phyloP scores from a whole-genome alignment of 2,329 filamentous ascomycete species.

The Fusarium illudens region DNA sequence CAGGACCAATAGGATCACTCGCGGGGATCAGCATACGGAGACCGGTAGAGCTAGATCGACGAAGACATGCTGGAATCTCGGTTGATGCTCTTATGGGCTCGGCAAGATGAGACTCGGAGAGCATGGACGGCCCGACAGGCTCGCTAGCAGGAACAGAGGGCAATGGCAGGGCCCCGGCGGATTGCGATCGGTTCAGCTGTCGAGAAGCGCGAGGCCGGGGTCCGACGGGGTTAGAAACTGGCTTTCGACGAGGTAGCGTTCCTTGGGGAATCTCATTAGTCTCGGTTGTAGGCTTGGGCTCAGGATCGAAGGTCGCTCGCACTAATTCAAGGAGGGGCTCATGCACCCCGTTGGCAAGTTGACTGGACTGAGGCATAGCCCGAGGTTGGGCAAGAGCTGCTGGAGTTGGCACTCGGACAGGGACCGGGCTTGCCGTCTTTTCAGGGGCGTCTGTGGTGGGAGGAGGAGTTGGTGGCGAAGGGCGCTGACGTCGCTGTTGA shows the following conservation, averaged over 20 bases:
- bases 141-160: constrained; percentile 59
- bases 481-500: constrained; percentile 31
- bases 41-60: constrained; percentile 50
- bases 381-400: constrained; percentile 13
- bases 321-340: constrained; percentile 34
- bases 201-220: constrained; percentile 35
- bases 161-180: constrained; percentile 49
- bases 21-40: constrained; percentile 53
- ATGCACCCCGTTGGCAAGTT: constrained; percentile 11
- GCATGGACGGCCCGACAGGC: constrained; percentile 54
- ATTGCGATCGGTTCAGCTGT: constrained; percentile 49
- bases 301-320: constrained; percentile 29
- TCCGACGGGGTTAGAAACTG: constrained; percentile 14
- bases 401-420: constrained; percentile 19
- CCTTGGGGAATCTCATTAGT: constrained; percentile 27
- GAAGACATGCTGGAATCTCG: constrained; percentile 50
- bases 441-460: constrained; percentile 51
- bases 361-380: neutral
- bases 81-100: constrained; percentile 30
- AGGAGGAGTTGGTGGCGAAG: constrained; percentile 47
- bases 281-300: constrained; percentile 30
- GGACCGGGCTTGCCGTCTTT: constrained; percentile 43
- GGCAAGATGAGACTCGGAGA: constrained; percentile 44
- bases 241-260: constrained; percentile 23
- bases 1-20: constrained; percentile 55